Evolutionary conservation across 805 yeast species (phyloP), one percentile per base, ranked within the genome.

Genomic region (Candida ortonii): DNA sequence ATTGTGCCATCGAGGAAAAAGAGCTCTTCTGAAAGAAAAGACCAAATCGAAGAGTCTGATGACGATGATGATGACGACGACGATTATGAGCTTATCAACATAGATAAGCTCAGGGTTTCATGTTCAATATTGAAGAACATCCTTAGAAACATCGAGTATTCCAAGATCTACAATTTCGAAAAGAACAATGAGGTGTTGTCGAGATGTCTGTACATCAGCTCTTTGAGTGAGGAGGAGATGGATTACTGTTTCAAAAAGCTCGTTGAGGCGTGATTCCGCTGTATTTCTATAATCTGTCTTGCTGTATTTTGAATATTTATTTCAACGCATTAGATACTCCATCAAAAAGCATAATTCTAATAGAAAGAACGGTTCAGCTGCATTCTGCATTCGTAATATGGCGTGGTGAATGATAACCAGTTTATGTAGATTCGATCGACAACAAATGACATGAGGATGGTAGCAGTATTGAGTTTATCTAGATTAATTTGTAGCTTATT

Each of bases 81-180:
- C 10, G 52, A 42, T 6, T 70, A 65, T 33, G 64, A 61, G 36
- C 46, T 84, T 33, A 71, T 90, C 43, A 88, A 89, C 54, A 80
- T 89, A 53, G 78, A 83, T 30, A 82, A 87, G 46, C 84, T 84
- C 60, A 70, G 81, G 41, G 78, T 81, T 3, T 71, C 86, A 7
- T 87, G 95, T 4, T 75, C 76, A 41, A 78, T 87, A 30, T 86
- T 86, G 22, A 82, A 84, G 55, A 76, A 80, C 7, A 71, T 89
- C 36, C 72, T 87, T 23, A 84, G 84, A 52, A 76, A 83, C 50
- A 85, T 89, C 32, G 95, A 86, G 51, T 86, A 96, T 88, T 78
- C 95, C 0, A 70, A 70, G 29, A 68, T 81, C 39, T 89, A 87
- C 64, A 52, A 66, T 10, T 62, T 83, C 33, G 57, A 67, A 30